phyloP scores from a whole-genome alignment of 169 alveolate genomes.

The Eimeria nieschulzi region DNA sequence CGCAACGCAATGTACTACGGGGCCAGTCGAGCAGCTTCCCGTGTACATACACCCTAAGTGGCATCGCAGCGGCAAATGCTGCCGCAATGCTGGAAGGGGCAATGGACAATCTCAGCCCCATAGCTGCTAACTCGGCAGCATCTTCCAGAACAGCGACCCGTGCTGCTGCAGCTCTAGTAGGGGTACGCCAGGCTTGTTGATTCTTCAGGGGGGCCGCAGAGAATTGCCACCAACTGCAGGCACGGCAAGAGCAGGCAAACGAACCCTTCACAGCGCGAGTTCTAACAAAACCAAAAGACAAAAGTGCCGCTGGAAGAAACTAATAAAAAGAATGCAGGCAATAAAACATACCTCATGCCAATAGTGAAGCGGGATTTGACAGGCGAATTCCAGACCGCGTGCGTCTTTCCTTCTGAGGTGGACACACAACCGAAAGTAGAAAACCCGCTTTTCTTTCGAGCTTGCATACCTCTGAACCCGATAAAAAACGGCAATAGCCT shows the following conservation, averaged over 20 bases:
- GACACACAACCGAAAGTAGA: neutral
- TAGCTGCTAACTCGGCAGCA: neutral
- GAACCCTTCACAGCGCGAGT: neutral
- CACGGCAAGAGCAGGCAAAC: neutral
- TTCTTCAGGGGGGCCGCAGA: neutral
- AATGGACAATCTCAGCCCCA: too few relatives aligned
- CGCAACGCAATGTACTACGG: too few relatives aligned
- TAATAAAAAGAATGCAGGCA: neutral
- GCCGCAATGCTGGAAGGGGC: too few relatives aligned
- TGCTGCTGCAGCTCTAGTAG: neutral
- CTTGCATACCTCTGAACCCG: neutral
- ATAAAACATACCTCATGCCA: constrained; percentile 37
- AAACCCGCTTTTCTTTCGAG: neutral
- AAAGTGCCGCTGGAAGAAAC: neutral
- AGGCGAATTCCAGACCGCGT: constrained; percentile 54
- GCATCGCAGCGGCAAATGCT: too few relatives aligned
- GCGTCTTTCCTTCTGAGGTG: constrained; percentile 39
- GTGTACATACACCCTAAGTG: too few relatives aligned
- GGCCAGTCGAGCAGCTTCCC: too few relatives aligned
- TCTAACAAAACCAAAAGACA: too few relatives aligned
- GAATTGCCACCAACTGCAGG: constrained; percentile 8
- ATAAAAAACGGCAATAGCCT: too few relatives aligned
- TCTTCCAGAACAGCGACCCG: neutral
- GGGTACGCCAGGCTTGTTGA: constrained; percentile 13
- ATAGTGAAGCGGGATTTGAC: constrained; percentile 31